These are phyloP conservation scores for Paramecium caudatum DNA, from an alignment of 73 alveolate species.

Conservation along the genomic window DNA sequence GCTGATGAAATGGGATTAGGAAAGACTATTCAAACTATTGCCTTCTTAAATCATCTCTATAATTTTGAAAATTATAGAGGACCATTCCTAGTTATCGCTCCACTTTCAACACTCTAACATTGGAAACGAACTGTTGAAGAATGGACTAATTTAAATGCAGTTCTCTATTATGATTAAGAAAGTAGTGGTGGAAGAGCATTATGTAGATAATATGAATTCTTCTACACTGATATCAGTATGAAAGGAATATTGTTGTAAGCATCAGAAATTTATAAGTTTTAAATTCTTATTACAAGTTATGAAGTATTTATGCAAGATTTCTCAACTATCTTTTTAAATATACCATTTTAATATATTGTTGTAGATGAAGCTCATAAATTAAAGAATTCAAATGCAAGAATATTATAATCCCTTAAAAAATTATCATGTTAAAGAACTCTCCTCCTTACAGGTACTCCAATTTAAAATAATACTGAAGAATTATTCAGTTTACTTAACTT, in stretches of 20 bases:
- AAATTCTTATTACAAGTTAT: constrained; percentile 91
- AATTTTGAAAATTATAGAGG: constrained; percentile 82
- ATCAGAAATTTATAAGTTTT: constrained; percentile 83
- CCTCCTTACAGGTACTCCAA: constrained; percentile 96
- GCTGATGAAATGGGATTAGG: constrained; percentile 99
- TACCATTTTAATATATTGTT: constrained; percentile 93
- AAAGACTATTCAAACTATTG: constrained; percentile 95
- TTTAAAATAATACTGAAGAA: constrained; percentile 98
- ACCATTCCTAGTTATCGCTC: constrained; percentile 92
- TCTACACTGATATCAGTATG: constrained; percentile 85
- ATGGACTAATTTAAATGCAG: constrained; percentile 91
- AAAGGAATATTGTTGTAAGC: constrained; percentile 85
- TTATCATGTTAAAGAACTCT: constrained; percentile 94
- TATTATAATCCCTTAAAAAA: constrained; percentile 89
- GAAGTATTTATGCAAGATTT: constrained; percentile 95
- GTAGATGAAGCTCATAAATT: constrained; percentile 99
- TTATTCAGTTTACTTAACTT: constrained; percentile 96
- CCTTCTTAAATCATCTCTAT: constrained; percentile 80
- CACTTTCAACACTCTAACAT: constrained; percentile 91
- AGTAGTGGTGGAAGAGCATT: constrained; percentile 89
- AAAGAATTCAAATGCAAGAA: constrained; percentile 96
- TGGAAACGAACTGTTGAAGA: constrained; percentile 94
- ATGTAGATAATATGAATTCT: constrained; percentile 87
- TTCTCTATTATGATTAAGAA: constrained; percentile 88
- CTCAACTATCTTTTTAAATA: constrained; percentile 84